Base-by-base conservation (phyloP, 192 early-diverging fungal species). In the Coemansia sp. region DNA sequence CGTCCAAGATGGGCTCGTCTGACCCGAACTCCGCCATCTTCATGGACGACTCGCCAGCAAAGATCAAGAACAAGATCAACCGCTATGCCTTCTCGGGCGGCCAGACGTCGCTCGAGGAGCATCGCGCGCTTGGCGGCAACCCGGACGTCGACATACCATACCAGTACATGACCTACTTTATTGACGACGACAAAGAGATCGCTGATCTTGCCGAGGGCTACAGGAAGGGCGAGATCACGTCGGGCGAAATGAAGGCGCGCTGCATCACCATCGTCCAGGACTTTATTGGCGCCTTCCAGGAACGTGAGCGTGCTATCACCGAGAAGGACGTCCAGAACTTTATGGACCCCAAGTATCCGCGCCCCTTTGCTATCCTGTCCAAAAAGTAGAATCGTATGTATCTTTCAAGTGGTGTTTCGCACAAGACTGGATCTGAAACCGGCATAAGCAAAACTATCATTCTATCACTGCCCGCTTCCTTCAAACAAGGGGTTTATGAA, bases 61-160 rank as follows among this genome's bases (percentile, higher is more conserved):
- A 94, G 75, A 96, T 99, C 86, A 96, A 97, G 81, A 96, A 96
- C 76, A 99, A 99, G 86, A 95, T 98, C 82, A 99, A 97, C 79
- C 83, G 86, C 38, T 88, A 94, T 64, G 95, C 95, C 32, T 99
- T 95, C 76, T 94, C 92, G 14, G 97, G 97, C 33, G 97, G 96
- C 58, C 84, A 86, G 61, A 93, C 86, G 14, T 93, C 91, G 35
- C 71, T 92, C 50, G 95, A 97, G 74, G 79, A 91, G 65, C 97
- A 97, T 70, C 78, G 84, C 64, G 55, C 81, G 57, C 74, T 85
- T 63, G 95, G 97, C 35, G 95, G 95, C 29, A 88, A 97, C 71
- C 87, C 90, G 33, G 97, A 99, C 33, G 90, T 97, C n/a, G 97
- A 99, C 74, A 92, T 99, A 13, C 66, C 90, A 6, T 99, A 91